Percentiles rank a stretch among this genome's conserved stretches.
Evolutionary conservation across 2,329 filamentous ascomycete genomes (phyloP).

Genomic region (Colletotrichum sp.): DNA sequence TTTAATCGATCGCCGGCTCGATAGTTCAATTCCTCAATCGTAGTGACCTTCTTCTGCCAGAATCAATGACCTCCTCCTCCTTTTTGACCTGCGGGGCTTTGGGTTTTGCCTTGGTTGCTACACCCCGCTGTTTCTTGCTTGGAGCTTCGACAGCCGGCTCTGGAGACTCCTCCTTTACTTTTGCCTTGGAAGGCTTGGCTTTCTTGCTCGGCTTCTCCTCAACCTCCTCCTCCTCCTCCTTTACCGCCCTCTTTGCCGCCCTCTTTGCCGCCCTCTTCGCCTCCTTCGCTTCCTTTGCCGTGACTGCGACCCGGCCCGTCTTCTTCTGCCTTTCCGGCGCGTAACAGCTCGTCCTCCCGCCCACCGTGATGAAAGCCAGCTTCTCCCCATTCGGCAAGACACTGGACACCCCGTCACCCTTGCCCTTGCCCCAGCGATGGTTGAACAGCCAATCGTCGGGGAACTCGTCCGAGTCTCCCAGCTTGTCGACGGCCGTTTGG

Average conservation of each 20-base stretch:
- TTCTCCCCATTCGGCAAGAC: conserved; percentile 83
- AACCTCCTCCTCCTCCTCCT: conserved; percentile 31
- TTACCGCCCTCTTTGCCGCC: too few relatives aligned
- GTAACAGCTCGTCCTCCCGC: conserved; percentile 88
- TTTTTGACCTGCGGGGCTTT: not conserved
- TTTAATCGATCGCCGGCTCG: not conserved
- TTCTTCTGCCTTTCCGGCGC: conserved; percentile 90
- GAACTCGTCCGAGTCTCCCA: conserved; percentile 85
- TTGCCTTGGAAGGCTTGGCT: conserved; percentile 26
- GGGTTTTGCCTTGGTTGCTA: not conserved
- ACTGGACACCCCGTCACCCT: conserved; percentile 67
- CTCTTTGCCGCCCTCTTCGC: conserved; percentile 30
- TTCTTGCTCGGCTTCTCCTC: conserved; percentile 32
- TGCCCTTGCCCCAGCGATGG: conserved; percentile 88
- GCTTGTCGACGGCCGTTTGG: conserved; percentile 75
- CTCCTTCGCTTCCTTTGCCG: conserved; percentile 50
- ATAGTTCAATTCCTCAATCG: conserved; percentile 26
- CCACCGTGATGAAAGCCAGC: conserved; percentile 86
- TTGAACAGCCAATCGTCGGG: conserved; percentile 89
- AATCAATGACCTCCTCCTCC: conserved; percentile 11
- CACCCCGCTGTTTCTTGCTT: conserved; percentile 29
- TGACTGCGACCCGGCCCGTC: conserved; percentile 48
- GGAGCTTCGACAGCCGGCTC: conserved; percentile 8
- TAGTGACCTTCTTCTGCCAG: conserved; percentile 31
- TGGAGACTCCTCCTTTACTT: conserved; percentile 14